A percentile compares a stretch with the other conserved stretches of the same genome.
phyloP scores from a whole-genome alignment of 306 rosid genomes.

The Prunus fruticosa region DNA sequence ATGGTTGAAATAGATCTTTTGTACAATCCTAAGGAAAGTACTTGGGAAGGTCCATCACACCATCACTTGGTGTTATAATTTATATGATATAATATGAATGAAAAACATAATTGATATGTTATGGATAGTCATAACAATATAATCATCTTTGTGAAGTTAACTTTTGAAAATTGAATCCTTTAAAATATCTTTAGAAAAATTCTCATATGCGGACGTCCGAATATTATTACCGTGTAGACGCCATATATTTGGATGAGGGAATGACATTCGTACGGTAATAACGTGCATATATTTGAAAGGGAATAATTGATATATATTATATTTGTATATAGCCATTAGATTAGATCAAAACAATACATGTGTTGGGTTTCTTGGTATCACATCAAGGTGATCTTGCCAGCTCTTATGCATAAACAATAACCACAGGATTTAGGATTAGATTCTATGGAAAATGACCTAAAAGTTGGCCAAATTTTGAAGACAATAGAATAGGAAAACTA shows the following conservation, averaged over 20 bases:
- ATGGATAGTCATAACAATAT: no score
- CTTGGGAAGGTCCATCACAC: rapidly evolving
- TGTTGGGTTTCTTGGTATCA: slow-evolving; percentile 43
- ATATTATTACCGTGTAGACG: rapidly evolving
- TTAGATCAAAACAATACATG: slow-evolving; percentile 51
- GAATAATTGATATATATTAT: no score
- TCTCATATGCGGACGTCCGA: rapidly evolving
- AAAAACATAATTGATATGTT: no score
- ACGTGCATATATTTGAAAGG: rapidly evolving
- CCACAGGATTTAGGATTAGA: not conserved
- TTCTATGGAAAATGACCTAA: not conserved
- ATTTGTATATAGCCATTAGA: slow-evolving; percentile 10
- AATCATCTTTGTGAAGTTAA: no score
- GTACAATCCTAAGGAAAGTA: no score
- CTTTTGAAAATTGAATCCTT: no score
- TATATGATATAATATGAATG: no score
- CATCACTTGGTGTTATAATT: no score
- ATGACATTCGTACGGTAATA: no score
- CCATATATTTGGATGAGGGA: no score
- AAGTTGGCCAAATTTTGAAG: not conserved
- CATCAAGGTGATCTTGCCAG: slow-evolving; percentile 16
- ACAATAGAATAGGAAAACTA: not conserved
- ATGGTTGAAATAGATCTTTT: no score
- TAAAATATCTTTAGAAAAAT: no score
- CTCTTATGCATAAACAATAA: slow-evolving; percentile 9